These are phyloP conservation scores for Penicillium paxilli DNA, from an alignment of 495 filamentous ascomycete species.

Conservation along the genomic window DNA sequence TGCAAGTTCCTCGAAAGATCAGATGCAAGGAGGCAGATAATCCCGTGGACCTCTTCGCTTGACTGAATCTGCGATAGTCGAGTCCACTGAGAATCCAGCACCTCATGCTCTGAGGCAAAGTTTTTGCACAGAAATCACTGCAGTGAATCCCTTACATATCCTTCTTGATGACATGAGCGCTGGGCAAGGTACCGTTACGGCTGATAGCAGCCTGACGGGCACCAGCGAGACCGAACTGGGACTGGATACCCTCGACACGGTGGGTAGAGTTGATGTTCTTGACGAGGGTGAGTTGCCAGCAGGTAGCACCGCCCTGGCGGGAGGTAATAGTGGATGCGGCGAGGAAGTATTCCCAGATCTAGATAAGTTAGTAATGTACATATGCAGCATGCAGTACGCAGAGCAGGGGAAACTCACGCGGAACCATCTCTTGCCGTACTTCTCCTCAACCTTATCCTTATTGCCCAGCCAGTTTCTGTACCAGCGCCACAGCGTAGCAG, in stretches of 20 bases:
- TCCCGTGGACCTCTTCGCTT: too few relatives aligned
- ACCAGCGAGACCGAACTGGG: constrained; percentile 73
- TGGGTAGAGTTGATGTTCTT: constrained; percentile 99
- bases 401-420: constrained; percentile 61
- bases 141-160: too few relatives aligned
- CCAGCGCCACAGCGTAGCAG: constrained; percentile 96
- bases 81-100: too few relatives aligned
- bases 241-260: constrained; percentile 80
- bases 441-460: constrained; percentile 88
- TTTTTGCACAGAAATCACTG: constrained; percentile 1
- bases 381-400: neutral
- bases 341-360: constrained; percentile 99
- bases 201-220: constrained; percentile 54
- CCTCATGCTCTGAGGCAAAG: constrained; percentile 1
- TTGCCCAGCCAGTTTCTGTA: constrained; percentile 99
- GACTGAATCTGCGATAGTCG: too few relatives aligned
- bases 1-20: too few relatives aligned
- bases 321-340: constrained; percentile 91
- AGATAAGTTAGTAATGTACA: constrained; percentile 11
- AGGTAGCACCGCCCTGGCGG: constrained; percentile 88
- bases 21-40: too few relatives aligned
- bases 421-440: constrained; percentile 96
- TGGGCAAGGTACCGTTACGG: constrained; percentile 41
- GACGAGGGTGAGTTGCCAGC: constrained; percentile 92
- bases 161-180: constrained; percentile 41